phyloP scores from a whole-genome alignment of 202 grass and related monocot genomes.

The Cymbopogon flexuosus region DNA sequence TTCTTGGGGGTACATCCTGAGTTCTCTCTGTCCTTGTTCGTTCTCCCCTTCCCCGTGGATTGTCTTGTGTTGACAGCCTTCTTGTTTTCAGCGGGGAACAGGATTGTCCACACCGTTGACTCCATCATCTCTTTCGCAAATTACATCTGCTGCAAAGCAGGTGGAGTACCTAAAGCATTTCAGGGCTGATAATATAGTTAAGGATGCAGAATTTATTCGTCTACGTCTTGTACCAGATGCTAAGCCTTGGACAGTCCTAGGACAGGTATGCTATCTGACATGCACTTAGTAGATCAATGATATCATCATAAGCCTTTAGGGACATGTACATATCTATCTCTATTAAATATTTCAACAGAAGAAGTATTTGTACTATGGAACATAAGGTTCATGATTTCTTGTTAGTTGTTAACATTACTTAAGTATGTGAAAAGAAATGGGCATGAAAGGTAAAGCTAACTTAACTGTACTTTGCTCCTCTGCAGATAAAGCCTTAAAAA shows the following conservation, averaged over 20 bases:
- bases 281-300: neutral
- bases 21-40: neutral
- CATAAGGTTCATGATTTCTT: neutral
- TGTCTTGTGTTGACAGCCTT: conserved; percentile 1
- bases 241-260: conserved; percentile 84
- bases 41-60: neutral
- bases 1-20: neutral
- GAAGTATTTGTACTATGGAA: neutral
- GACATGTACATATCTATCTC: neutral
- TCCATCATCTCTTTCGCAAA: conserved; percentile 82
- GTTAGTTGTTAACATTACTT: neutral
- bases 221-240: conserved; percentile 54
- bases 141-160: conserved; percentile 51
- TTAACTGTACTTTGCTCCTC: neutral
- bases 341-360: conserved; percentile 6
- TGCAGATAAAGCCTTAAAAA: neutral
- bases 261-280: conserved; percentile 58
- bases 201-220: conserved; percentile 84
- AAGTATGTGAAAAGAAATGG: neutral
- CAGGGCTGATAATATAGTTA: conserved; percentile 90
- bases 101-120: conserved; percentile 83
- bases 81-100: conserved; percentile 64
- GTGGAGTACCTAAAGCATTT: conserved; percentile 85
- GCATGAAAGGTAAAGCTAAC: neutral
- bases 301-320: neutral